These are phyloP conservation scores for Cercophora samala DNA, from an alignment of 495 filamentous ascomycete genomes.

Conservation along the genomic window DNA sequence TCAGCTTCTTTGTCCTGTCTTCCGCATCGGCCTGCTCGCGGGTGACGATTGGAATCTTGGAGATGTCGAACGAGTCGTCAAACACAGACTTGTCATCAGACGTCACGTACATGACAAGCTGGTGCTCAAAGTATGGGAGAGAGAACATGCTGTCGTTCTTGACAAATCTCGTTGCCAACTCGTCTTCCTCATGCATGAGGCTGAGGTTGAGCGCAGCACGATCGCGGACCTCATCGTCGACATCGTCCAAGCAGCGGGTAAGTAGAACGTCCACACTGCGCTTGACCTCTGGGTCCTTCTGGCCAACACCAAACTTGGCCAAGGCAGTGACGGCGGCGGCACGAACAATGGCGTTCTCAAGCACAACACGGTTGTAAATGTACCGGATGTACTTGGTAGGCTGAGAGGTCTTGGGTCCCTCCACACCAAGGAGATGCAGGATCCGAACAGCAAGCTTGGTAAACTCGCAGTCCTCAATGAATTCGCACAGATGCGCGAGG, in stretches of 20 bases:
- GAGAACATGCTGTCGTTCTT: constrained; percentile 92
- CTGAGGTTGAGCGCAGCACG: constrained; percentile 89
- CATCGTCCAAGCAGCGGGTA: constrained; percentile 91
- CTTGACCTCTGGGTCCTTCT: constrained; percentile 96
- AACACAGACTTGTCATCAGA: constrained; percentile 83
- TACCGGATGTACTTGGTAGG: constrained; percentile 99
- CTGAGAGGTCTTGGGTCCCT: constrained; percentile 92
- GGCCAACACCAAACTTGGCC: constrained; percentile 95
- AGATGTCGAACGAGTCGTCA: constrained; percentile 80
- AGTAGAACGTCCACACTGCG: constrained; percentile 89
- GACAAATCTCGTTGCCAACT: constrained; percentile 77
- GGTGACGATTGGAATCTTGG: constrained; percentile 87
- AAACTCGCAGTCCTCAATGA: constrained; percentile 99
- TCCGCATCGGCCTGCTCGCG: constrained; percentile 96
- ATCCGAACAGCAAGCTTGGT: constrained; percentile 96
- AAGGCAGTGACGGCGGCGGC: constrained; percentile 94
- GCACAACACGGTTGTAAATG: constrained; percentile 97
- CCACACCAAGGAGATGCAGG: constrained; percentile 85
- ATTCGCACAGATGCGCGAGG: constrained; percentile 93
- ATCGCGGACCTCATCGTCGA: constrained; percentile 95
- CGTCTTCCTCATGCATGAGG: constrained; percentile 83
- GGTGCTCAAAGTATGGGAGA: constrained; percentile 92
- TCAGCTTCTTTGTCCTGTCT: constrained; percentile 93
- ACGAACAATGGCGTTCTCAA: constrained; percentile 94
- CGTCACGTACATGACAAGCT: constrained; percentile 96